These are phyloP conservation scores for Myriosclerotinia curreyana DNA, from an alignment of 2,329 filamentous ascomycete species.

Conservation along the genomic window DNA sequence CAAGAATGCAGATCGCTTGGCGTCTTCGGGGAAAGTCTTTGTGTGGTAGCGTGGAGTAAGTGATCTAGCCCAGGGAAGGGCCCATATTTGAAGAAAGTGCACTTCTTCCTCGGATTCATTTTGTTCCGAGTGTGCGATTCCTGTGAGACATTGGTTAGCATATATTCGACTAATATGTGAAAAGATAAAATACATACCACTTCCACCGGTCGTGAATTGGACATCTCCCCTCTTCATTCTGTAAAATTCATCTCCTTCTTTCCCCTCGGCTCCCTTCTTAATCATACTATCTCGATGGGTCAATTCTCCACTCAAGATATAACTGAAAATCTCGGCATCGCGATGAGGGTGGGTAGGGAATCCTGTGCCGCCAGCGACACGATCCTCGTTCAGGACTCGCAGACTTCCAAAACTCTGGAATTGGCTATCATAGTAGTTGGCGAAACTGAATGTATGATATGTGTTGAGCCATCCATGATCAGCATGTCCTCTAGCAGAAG, in stretches of 20 bases:
- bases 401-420: slow-evolving; percentile 62
- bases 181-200: slow-evolving; percentile 46
- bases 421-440: slow-evolving; percentile 46
- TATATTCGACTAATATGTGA: background rate
- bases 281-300: slow-evolving; percentile 87
- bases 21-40: slow-evolving; percentile 65
- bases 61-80: slow-evolving; percentile 70
- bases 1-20: slow-evolving; percentile 68
- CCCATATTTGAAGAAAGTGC: slow-evolving; percentile 90
- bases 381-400: slow-evolving; percentile 85
- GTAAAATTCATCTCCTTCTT: slow-evolving; percentile 58
- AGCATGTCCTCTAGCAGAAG: slow-evolving; percentile 67
- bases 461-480: slow-evolving; percentile 87
- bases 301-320: slow-evolving; percentile 80
- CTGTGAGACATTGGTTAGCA: slow-evolving; percentile 37
- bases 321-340: slow-evolving; percentile 87
- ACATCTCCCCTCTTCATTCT: slow-evolving; percentile 76
- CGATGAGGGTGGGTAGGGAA: slow-evolving; percentile 84
- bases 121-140: slow-evolving; percentile 77
- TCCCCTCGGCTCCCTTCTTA: slow-evolving; percentile 61
- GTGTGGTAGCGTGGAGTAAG: slow-evolving; percentile 76
- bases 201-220: slow-evolving; percentile 87
- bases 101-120: slow-evolving; percentile 71
- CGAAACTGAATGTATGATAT: slow-evolving; percentile 44
- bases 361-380: slow-evolving; percentile 68